Base-by-base conservation (phyloP, 352 stramenopile species). In the Phytophthora capsici region DNA sequence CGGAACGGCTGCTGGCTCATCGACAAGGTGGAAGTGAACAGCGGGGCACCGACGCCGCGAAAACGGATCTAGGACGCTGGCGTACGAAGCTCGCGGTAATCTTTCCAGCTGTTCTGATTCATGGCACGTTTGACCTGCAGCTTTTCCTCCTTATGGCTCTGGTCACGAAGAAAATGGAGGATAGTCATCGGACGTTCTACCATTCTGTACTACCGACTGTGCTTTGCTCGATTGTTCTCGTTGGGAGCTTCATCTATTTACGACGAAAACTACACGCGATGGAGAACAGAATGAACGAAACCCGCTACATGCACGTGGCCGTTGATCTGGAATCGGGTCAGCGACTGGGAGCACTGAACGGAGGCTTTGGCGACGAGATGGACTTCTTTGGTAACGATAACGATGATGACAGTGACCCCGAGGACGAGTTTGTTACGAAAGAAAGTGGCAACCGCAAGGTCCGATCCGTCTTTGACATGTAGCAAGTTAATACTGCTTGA, bases 61-160 rank as follows among this genome's bases (percentile, higher is more conserved):
- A 57, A 10, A 34, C 47, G 37, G 69, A 80, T 16, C 41, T 79
- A 20, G 48, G 61, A 25, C 57, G 46, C 25, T 86, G 78, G 69
- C 55, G 64, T 13, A 69, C 78, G 9, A 87, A 84, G 38, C 22
- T 77, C 4, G 14, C 41, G 25, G 25, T 88, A 4, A 28, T 93
- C 4, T 49, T 63, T 1, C 82, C 82, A 0, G 74, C 82, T 8
- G 63, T 91, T 8, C 51, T 86, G 1, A 55, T 89, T 8, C 85
- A 93, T 45, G 83, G 82, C 52, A 66, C 57, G 6, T 93, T 89
- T 49, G 82, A 90, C 46, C 43, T 84, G 6, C 79, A 90, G 40
- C 60, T 85, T 4, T 88, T 93, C 45, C 30, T 89, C 9, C 26
- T 87, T 1, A 76, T 80, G 44, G 66, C 71, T 16, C 37, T 82